Conservation (phyloP, 768 basidiomycete species). For the Leucocoprinus sp. region DNA sequence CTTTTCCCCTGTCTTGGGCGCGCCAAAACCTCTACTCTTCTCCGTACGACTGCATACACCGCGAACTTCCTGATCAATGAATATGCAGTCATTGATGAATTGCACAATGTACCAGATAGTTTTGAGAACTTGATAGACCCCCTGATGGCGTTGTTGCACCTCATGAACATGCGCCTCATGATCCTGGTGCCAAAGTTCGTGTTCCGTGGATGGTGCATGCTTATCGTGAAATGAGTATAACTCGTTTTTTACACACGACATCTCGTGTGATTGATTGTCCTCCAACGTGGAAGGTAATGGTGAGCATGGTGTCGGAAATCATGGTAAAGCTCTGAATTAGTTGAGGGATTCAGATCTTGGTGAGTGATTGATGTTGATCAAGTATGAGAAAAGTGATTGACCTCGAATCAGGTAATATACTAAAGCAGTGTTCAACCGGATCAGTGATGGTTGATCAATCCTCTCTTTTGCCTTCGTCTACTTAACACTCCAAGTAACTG, state of each 20-base stretch:
- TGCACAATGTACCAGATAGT: conserved; percentile 62
- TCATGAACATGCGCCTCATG: conserved; percentile 78
- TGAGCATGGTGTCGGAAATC: conserved; percentile 74
- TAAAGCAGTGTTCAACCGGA: conserved; percentile 69
- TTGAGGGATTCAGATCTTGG: conserved; percentile 69
- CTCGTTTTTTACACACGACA: neutral
- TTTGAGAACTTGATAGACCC: conserved; percentile 77
- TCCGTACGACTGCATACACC: conserved; percentile 93
- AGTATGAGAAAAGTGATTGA: no score
- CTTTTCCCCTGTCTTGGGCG: no score
- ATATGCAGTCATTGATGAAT: conserved; percentile 55
- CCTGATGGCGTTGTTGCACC: conserved; percentile 79
- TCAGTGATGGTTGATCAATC: conserved; percentile 69
- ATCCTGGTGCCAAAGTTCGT: conserved; percentile 25
- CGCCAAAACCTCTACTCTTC: conserved; percentile 45
- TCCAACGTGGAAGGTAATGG: conserved; percentile 85
- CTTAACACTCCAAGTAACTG: no score
- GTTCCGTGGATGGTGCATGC: conserved; percentile 49
- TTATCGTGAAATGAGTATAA: conserved; percentile 64
- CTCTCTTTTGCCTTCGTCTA: no score
- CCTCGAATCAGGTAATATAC: conserved; percentile 54
- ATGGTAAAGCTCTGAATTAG: conserved; percentile 52
- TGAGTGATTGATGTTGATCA: conserved; percentile 22
- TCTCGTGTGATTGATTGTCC: conserved; percentile 7
- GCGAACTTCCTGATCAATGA: conserved; percentile 79